A percentile compares a stretch with the other conserved stretches of the same genome.
Conservation (phyloP, 495 filamentous ascomycete species). For the Pyrenopolyporus hunteri region DNA sequence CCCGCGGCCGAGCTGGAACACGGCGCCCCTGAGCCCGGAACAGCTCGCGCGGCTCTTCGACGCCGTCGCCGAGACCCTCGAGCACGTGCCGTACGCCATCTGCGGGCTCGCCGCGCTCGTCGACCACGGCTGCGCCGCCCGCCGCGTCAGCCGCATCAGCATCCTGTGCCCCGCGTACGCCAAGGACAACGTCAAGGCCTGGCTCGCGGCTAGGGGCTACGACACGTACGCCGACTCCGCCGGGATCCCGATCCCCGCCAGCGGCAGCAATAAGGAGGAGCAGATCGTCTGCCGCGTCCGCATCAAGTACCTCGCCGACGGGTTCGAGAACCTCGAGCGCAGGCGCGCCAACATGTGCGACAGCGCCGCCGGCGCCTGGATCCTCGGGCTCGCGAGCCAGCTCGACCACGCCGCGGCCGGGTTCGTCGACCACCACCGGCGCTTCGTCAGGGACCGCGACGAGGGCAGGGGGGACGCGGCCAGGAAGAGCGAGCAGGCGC, state of each 20-base stretch:
- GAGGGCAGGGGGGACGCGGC: neutral
- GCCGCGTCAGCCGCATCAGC: conserved; percentile 30
- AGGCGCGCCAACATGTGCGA: conserved; percentile 9
- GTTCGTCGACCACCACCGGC: conserved; percentile 17
- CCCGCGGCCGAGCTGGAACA: conserved; percentile 16
- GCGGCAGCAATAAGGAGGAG: neutral
- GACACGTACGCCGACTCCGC: conserved; percentile 23
- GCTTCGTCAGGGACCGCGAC: neutral
- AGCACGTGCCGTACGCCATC: conserved; percentile 49
- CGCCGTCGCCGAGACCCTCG: conserved; percentile 38
- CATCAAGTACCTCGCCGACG: conserved; percentile 38
- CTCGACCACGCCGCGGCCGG: conserved; percentile 36
- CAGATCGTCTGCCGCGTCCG: conserved; percentile 18
- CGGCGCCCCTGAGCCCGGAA: neutral
- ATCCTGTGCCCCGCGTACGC: conserved; percentile 43
- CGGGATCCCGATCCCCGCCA: conserved; percentile 23
- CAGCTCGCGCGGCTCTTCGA: conserved; percentile 43
- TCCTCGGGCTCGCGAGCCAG: conserved; percentile 34
- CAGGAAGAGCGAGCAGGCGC: conserved; percentile 2
- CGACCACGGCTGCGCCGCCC: conserved; percentile 43
- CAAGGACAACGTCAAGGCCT: conserved; percentile 37
- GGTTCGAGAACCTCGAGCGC: conserved; percentile 35
- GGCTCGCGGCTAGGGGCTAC: conserved; percentile 40
- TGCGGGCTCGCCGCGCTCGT: conserved; percentile 46
- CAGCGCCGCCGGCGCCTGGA: conserved; percentile 23